A percentile compares a stretch with the other conserved stretches of the same genome.
These are phyloP conservation scores for Quillaja saponaria DNA, from an alignment of 306 rosid genomes.

Conservation along the genomic window DNA sequence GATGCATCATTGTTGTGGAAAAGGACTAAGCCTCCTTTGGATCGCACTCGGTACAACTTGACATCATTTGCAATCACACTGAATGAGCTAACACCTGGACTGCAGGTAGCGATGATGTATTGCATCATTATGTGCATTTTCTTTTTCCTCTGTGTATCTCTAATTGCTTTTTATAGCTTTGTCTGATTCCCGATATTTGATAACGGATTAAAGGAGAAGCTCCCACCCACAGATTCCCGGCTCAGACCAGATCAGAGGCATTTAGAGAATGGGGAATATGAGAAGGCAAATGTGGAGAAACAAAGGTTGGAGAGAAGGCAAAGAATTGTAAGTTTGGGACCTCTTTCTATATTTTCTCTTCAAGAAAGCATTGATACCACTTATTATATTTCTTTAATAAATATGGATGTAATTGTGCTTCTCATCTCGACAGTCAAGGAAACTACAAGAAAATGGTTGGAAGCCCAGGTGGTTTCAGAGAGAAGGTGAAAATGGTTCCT, in stretches of 20 bases:
- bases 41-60: constrained; percentile 91
- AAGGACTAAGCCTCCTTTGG: constrained; percentile 63
- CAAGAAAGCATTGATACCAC: background rate
- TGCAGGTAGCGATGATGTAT: constrained; percentile 73
- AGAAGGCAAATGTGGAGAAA: constrained; percentile 87
- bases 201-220: constrained; percentile 98
- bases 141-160: constrained; percentile 50
- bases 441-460: constrained; percentile 97
- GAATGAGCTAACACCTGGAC: constrained; percentile 76
- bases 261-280: constrained; percentile 95
- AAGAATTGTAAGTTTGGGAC: constrained; percentile 72
- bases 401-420: constrained; percentile 20
- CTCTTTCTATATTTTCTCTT: constrained; percentile 8
- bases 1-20: constrained; percentile 70
- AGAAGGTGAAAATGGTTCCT: constrained; percentile 69
- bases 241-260: constrained; percentile 97
- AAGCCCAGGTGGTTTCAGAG: constrained; percentile 81
- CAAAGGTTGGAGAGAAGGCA: constrained; percentile 92
- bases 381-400: background rate
- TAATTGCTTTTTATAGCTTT: constrained; percentile 59
- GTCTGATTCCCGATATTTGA: constrained; percentile 87
- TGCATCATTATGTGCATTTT: constrained; percentile 37
- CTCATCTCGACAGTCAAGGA: constrained; percentile 62
- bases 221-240: constrained; percentile 98
- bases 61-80: constrained; percentile 88